Percentiles rank a stretch among this genome's conserved stretches.
Conservation (phyloP, 495 filamentous ascomycete genomes). For the Tetracladium setigerum region DNA sequence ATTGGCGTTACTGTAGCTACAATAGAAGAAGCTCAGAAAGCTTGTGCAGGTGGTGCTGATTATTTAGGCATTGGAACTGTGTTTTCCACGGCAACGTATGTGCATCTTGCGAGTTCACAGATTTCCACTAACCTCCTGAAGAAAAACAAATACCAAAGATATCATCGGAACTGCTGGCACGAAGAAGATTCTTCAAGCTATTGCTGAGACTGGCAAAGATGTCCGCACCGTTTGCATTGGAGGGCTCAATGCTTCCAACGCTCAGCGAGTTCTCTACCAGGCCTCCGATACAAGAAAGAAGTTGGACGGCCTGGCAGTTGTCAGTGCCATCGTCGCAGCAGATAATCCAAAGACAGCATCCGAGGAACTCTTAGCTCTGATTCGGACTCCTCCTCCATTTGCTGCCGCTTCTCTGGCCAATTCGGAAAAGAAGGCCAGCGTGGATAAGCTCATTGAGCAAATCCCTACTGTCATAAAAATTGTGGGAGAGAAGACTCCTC, state of each 20-base stretch:
- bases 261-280: conserved; percentile 65
- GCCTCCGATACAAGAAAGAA: conserved; percentile 39
- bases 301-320: conserved; percentile 78
- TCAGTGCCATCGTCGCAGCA: conserved; percentile 80
- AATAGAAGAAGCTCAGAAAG: conserved; percentile 57
- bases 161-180: conserved; percentile 80
- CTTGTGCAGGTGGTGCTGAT: conserved; percentile 65
- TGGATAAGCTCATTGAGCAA: background rate
- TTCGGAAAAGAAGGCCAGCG: background rate
- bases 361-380: conserved; percentile 41
- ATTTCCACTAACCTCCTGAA: conserved; percentile 13
- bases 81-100: conserved; percentile 75
- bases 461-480: conserved; percentile 51
- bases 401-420: conserved; percentile 14
- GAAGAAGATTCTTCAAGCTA: conserved; percentile 54
- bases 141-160: conserved; percentile 67
- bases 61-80: conserved; percentile 88
- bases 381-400: conserved; percentile 42
- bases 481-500: conserved; percentile 53
- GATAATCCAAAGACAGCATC: conserved; percentile 55
- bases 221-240: conserved; percentile 75
- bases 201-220: conserved; percentile 35
- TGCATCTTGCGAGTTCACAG: background rate
- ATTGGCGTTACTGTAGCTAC: conserved; percentile 65
- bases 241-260: conserved; percentile 74